Base-by-base conservation (phyloP, 352 stramenopile species). In the Pythium brachiatum region DNA sequence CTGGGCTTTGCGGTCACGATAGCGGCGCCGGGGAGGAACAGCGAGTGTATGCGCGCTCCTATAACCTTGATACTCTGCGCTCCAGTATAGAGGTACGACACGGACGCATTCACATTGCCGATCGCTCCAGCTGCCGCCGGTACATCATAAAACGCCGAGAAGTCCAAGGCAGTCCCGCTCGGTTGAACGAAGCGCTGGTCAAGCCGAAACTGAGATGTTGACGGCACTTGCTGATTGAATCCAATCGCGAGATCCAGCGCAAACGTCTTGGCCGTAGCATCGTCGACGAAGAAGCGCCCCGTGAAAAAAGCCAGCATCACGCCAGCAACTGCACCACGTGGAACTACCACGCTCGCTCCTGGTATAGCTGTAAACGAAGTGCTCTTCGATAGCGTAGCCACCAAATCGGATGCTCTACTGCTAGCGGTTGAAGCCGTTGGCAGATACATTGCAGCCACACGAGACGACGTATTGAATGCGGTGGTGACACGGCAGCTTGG, bases 281-380 rank as follows among this genome's bases (percentile, higher is more conserved):
- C 80, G 27, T 88, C 77, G 21, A 83, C 53, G 29, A 84, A 81
- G 54, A 88, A 75, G 34, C 79, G 69, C 7, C 76, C 76, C 0
- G 70, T 83, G 56, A 86, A 88, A 2, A 70, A 71, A 9, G 68
- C 70, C 23, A 88, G 21, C 9, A 86, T 26, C 31, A 88, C 71
- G 4, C 79, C 79, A n/a, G 27, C 43, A 11, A 53, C 47, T 15
- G 23, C 23, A 38, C 16, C 36, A 21, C 66, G 54, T 34, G 63
- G 39, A 52, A 64, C 56, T 7, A 68, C 23, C 13, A 75, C 38
- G 6, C 27, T 53, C 13, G 71, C 60, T n/a, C 77, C 79, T 47
- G 68, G 57, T 21, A 88, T 44, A 0, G 44, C 4, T 47, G 60
- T 65, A 58, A 72, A 88, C 31, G 75, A 72, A 1, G 51, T 53